phyloP scores from a whole-genome alignment of 805 yeast species.

The Clavispora carvajalis region DNA sequence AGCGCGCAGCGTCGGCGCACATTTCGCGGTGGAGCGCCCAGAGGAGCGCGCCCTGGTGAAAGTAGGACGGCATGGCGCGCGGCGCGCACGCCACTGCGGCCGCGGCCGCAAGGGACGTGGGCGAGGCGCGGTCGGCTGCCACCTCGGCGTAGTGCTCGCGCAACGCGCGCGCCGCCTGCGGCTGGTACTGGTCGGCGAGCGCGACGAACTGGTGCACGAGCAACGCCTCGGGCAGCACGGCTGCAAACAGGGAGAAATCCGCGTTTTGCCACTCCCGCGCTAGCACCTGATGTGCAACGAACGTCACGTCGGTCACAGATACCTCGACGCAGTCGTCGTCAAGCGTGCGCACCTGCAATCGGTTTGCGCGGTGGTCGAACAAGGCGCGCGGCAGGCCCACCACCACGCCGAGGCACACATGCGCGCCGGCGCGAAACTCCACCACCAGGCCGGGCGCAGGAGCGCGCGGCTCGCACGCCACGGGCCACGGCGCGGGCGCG shows the following conservation, averaged over 20 bases:
- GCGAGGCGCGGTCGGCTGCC: slow-evolving; percentile 5
- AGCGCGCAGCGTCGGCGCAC: slow-evolving; percentile 18
- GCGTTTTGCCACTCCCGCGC: slow-evolving; percentile 12
- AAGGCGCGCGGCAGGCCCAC: slow-evolving; percentile 24
- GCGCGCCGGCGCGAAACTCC: slow-evolving; percentile 23
- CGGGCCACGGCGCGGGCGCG: slow-evolving; percentile 12
- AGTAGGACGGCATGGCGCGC: slow-evolving; percentile 9
- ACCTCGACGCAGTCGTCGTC: slow-evolving; percentile 27
- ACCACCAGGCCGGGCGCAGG: slow-evolving; percentile 36
- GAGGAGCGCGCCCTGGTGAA: slow-evolving; percentile 25
- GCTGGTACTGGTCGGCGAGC: slow-evolving; percentile 10
- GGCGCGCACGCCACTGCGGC: neutral
- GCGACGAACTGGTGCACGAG: slow-evolving; percentile 23
- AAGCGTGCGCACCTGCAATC: slow-evolving; percentile 26
- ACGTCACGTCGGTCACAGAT: slow-evolving; percentile 23
- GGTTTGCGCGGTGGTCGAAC: slow-evolving; percentile 30
- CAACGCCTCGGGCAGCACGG: slow-evolving; percentile 18
- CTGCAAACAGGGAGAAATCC: slow-evolving; percentile 7
- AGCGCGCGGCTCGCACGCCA: slow-evolving; percentile 6
- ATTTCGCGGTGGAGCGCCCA: slow-evolving; percentile 25
- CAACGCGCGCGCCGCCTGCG: slow-evolving; percentile 12
- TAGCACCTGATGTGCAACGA: slow-evolving; percentile 25
- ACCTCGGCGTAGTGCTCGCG: slow-evolving; percentile 21
- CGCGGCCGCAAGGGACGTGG: neutral
- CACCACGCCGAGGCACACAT: slow-evolving; percentile 33